phyloP scores from a whole-genome alignment of 805 yeast species.

The Saccharomycopsis selenospora region DNA sequence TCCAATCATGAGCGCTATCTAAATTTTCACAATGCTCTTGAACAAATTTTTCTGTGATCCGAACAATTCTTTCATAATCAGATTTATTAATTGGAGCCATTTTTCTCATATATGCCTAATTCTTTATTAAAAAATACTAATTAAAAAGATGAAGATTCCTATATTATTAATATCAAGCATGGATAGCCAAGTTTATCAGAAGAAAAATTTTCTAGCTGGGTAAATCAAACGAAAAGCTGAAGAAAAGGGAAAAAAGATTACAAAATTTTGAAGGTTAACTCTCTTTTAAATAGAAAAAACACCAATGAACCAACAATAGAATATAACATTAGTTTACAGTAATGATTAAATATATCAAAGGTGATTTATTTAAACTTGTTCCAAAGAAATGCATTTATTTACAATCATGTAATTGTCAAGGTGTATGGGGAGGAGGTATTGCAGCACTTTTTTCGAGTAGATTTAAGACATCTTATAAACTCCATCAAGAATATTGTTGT shows the following conservation, averaged over 20 bases:
- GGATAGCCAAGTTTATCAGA: no score
- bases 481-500: slow-evolving; percentile 9
- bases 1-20: slow-evolving; percentile 18
- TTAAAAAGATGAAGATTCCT: no score
- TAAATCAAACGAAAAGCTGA: no score
- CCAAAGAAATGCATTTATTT: slow-evolving; percentile 43
- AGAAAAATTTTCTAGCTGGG: no score
- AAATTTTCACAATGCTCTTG: slow-evolving; percentile 11
- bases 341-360: slow-evolving; percentile 39
- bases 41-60: slow-evolving; percentile 5
- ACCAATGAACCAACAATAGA: no score
- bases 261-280: no score
- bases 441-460: slow-evolving; percentile 49
- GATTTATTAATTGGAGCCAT: background rate
- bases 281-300: no score
- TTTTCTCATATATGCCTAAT: background rate
- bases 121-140: no score
- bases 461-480: slow-evolving; percentile 44
- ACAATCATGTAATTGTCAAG: slow-evolving; percentile 76
- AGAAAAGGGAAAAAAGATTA: no score
- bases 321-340: no score
- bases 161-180: no score
- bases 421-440: slow-evolving; percentile 82
- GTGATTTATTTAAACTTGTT: slow-evolving; percentile 45
- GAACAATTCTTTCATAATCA: background rate